These are phyloP conservation scores for Lantana camara DNA, from an alignment of 257 asterid species.

Conservation along the genomic window DNA sequence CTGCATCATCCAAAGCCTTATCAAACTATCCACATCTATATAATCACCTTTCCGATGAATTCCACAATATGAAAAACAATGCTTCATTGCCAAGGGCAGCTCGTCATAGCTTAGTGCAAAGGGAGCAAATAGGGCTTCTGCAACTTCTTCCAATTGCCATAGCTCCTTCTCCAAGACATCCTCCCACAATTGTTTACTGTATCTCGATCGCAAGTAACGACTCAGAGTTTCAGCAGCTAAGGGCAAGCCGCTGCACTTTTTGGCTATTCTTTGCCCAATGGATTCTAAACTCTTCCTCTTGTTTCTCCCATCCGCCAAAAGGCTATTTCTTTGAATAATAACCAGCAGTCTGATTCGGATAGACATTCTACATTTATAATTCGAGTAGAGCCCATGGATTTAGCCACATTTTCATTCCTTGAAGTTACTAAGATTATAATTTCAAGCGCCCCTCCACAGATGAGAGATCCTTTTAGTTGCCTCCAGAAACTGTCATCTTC, in stretches of 20 bases:
- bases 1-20: constrained; percentile 48
- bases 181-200: background rate
- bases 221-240: constrained; percentile 17
- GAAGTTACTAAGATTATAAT: background rate
- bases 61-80: constrained; percentile 45
- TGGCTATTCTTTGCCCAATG: constrained; percentile 11
- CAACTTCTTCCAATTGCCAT: constrained; percentile 6
- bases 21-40: constrained; percentile 35
- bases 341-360: background rate
- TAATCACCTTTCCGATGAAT: constrained; percentile 30
- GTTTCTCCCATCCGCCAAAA: background rate
- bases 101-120: constrained; percentile 24
- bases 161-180: constrained; percentile 13
- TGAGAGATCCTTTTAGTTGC: background rate
- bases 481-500: background rate
- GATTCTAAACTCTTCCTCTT: background rate
- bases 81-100: constrained; percentile 30
- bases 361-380: background rate
- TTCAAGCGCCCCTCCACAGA: background rate
- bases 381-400: background rate
- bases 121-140: background rate
- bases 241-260: constrained; percentile 23
- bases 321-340: constrained; percentile 1
- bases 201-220: background rate
- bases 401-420: background rate